Base-by-base conservation (phyloP, 2,329 filamentous ascomycete species). In the Chaetomiaceae sp. region DNA sequence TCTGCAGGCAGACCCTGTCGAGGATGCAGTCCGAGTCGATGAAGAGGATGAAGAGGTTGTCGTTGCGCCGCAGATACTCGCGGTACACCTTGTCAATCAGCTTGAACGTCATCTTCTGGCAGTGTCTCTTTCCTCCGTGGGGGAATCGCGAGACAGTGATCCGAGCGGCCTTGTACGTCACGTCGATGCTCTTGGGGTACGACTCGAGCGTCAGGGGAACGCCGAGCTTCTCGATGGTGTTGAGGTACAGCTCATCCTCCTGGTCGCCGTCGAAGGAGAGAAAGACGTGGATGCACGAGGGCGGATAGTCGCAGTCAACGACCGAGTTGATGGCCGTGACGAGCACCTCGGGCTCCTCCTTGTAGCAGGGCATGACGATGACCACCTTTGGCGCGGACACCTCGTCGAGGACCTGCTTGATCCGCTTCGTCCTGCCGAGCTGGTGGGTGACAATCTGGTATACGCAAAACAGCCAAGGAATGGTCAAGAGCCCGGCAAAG, bases 21-120 rank as follows among this genome's bases (percentile, higher is more conserved):
- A 97, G 76, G 58, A 96, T 94, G 71, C 94, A 97, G 68, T 97
- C 92, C 0, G 91, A 96, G 72, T 97, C 92, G 67, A 97, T 96
- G 72, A 97, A 97, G 11, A 97, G 81, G 49, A 97, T 87, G 68
- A 97, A 97, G 0, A 97, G 75, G 63, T 97, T 89, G 71, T 97
- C 92, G 66, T 96, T 89, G 44, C 84, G 80, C 70, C 86, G 87
- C 49, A 96, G 77, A 61, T 97, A 97, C 53, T 91, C 82, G 47
- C 85, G 81, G 69, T 96, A 97, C 15, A 97, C 86, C 64, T 87
- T 90, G 73, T 97, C 91, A 64, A 97, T 95, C 56, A 97, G 84
- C 68, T 87, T 88, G 74, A 92, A 97, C 0, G 92, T 96, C 57
- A 83, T 81, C 72, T 96, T 97, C 67, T 99, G 92, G 67, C 91